These are phyloP conservation scores for Escallonia herrerae DNA, from an alignment of 129 eudicot species.

Conservation along the genomic window DNA sequence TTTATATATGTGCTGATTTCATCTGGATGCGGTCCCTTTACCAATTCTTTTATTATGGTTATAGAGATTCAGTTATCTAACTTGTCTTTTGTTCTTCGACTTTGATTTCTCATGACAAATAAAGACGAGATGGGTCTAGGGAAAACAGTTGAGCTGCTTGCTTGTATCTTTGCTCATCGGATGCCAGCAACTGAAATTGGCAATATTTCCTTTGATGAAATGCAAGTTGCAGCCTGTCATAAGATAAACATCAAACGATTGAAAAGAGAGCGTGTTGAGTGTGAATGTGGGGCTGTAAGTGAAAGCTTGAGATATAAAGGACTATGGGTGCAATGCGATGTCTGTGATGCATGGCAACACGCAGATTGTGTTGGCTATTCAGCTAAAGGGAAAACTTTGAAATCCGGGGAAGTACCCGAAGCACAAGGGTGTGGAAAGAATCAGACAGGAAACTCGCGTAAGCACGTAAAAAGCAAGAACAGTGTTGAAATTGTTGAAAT, in stretches of 20 bases:
- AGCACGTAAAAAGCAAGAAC: conserved; percentile 34
- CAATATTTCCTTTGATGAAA: conserved; percentile 20
- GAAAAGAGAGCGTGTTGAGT: conserved; percentile 86
- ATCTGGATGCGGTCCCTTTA: no score
- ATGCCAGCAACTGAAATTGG: conserved; percentile 38
- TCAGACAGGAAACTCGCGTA: conserved; percentile 24
- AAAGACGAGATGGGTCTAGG: conserved; percentile 99
- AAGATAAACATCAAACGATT: conserved; percentile 44
- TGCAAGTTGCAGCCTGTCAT: conserved; percentile 22
- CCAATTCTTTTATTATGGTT: neutral
- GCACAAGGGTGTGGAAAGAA: conserved; percentile 13
- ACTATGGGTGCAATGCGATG: conserved; percentile 95
- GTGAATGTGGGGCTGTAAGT: conserved; percentile 84
- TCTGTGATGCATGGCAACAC: conserved; percentile 99
- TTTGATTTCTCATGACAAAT: conserved; percentile 11
- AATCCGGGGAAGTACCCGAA: conserved; percentile 7
- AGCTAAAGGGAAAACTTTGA: conserved; percentile 22
- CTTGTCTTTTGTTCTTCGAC: conserved; percentile 8
- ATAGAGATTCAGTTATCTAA: neutral
- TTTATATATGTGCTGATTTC: no score
- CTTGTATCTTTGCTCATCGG: conserved; percentile 76
- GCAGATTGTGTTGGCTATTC: conserved; percentile 87
- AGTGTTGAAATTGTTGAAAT: conserved; percentile 32
- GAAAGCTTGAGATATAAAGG: conserved; percentile 69
- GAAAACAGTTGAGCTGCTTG: conserved; percentile 92